phyloP scores from a whole-genome alignment of 139 green algal species.

The Microglena sp. region DNA sequence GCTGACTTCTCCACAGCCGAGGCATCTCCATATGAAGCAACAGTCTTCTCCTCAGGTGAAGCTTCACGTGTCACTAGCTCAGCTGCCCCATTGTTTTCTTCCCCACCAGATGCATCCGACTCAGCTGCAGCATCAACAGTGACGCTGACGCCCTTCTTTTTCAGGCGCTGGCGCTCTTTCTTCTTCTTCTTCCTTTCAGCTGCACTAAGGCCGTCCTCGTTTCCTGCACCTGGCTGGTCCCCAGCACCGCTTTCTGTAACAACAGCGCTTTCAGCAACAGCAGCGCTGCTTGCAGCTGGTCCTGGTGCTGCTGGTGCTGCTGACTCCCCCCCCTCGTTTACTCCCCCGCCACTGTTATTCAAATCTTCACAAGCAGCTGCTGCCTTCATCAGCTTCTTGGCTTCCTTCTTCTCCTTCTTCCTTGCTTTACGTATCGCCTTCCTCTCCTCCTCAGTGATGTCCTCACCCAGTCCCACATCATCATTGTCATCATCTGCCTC shows the following conservation, averaged over 20 bases:
- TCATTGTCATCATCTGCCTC: constrained; percentile 6
- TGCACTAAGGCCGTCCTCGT: neutral
- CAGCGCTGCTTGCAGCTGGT: neutral
- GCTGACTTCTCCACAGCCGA: too few relatives aligned
- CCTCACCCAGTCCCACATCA: constrained; percentile 9
- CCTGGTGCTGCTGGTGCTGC: neutral
- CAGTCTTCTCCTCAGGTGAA: too few relatives aligned
- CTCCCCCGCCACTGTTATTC: too few relatives aligned
- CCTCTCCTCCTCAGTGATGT: constrained; percentile 6
- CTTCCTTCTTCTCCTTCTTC: constrained; percentile 39
- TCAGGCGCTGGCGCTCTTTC: neutral
- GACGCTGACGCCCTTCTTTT: neutral
- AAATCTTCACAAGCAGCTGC: neutral
- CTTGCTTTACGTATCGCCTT: too few relatives aligned
- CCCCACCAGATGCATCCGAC: neutral
- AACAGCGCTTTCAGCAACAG: neutral
- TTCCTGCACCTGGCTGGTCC: too few relatives aligned
- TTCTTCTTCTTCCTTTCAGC: neutral
- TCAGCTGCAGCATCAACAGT: neutral
- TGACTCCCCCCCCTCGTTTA: too few relatives aligned
- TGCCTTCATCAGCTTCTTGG: constrained; percentile 7
- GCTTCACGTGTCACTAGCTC: too few relatives aligned
- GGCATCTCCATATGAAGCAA: too few relatives aligned
- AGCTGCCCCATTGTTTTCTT: neutral
- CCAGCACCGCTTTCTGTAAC: too few relatives aligned